Evolutionary conservation across 345 rosid species (phyloP).

Genomic region (Gossypium longicalyx): DNA sequence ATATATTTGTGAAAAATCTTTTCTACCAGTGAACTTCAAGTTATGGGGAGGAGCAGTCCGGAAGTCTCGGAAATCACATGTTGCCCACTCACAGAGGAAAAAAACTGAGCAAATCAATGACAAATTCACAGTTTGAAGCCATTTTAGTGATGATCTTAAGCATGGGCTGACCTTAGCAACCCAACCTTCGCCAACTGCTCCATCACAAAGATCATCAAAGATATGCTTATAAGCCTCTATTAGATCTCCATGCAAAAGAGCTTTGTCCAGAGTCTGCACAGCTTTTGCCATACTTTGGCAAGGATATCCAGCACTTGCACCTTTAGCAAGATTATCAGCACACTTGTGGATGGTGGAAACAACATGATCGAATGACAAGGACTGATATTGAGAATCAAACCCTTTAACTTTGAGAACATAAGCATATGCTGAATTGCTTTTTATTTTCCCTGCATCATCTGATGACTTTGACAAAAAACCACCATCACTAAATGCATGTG

Average conservation of each 20-base stretch:
- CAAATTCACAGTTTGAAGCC: conserved; percentile 63
- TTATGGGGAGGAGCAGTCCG: conserved; percentile 54
- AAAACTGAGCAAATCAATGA: conserved; percentile 74
- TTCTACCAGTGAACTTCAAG: conserved; percentile 71
- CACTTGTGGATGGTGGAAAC: conserved; percentile 66
- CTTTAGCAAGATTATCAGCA: conserved; percentile 73
- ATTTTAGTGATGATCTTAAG: conserved; percentile 76
- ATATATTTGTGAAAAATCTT: conserved; percentile 74
- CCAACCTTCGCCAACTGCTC: conserved; percentile 75
- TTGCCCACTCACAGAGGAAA: conserved; percentile 97
- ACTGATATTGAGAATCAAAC: conserved; percentile 67
- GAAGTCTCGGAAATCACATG: conserved; percentile 85
- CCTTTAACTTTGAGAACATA: conserved; percentile 51
- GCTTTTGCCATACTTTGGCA: conserved; percentile 74
- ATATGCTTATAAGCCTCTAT: conserved; percentile 60
- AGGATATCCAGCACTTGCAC: conserved; percentile 63
- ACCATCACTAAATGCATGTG: conserved; percentile 63
- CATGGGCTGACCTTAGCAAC: conserved; percentile 74
- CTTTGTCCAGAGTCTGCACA: conserved; percentile 80
- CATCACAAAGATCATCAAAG: conserved; percentile 74
- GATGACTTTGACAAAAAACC: conserved; percentile 59
- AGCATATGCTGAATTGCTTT: conserved; percentile 48
- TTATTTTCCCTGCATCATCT: conserved; percentile 60
- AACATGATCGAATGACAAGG: conserved; percentile 60
- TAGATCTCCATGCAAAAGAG: conserved; percentile 73